Conservation (phyloP, 1,284 basidiomycete species). For the Papiliotrema laurentii region DNA sequence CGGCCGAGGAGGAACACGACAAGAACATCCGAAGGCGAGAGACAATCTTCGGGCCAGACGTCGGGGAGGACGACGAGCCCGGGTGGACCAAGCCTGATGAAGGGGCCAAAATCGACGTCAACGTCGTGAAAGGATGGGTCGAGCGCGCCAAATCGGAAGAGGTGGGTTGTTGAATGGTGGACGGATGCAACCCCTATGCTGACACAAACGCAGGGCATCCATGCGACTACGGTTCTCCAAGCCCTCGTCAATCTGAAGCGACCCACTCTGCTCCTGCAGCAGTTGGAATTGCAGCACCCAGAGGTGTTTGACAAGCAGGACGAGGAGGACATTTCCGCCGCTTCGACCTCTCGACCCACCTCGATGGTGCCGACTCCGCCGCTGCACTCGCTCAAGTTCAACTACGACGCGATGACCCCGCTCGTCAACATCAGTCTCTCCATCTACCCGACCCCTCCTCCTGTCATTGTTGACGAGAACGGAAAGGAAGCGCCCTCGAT, state of each 20-base stretch:
- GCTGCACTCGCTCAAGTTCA: constrained; percentile 72
- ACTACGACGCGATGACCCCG: constrained; percentile 80
- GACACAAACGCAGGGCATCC: constrained; percentile 56
- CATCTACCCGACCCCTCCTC: constrained; percentile 61
- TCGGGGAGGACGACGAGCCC: constrained; percentile 55
- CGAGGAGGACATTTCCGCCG: constrained; percentile 43
- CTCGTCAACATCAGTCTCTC: constrained; percentile 71
- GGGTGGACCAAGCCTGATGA: constrained; percentile 37
- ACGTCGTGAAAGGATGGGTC: constrained; percentile 74
- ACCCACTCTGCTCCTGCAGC: constrained; percentile 70
- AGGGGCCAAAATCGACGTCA: constrained; percentile 60
- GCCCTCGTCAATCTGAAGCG: constrained; percentile 86
- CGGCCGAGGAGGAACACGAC: constrained; percentile 3
- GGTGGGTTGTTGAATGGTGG: constrained; percentile 49
- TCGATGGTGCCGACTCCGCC: constrained; percentile 28
- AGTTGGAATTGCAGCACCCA: constrained; percentile 43
- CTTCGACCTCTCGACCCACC: constrained; percentile 4
- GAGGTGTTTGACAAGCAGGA: constrained; percentile 51
- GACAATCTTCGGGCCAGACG: constrained; percentile 67
- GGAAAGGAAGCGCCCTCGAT: constrained; percentile 9
- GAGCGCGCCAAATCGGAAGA: constrained; percentile 67
- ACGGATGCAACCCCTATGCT: background rate
- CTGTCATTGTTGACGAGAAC: constrained; percentile 46
- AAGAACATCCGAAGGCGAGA: constrained; percentile 53
- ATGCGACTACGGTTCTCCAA: constrained; percentile 82